Base-by-base conservation (phyloP, 345 rosid species). In the Salix arbutifolia region DNA sequence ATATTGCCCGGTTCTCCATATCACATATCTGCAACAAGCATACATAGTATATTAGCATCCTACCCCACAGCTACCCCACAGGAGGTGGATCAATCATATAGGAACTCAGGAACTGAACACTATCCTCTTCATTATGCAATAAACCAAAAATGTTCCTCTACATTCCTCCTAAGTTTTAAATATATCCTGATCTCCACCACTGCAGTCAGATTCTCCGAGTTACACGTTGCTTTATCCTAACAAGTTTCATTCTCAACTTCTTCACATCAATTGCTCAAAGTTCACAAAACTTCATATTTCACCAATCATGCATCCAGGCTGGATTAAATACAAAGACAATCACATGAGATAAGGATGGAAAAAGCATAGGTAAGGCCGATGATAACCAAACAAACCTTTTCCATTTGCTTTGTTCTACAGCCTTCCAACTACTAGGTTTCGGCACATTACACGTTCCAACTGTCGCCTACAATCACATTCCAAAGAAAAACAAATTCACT, bases 401-500 rank as follows among this genome's bases (percentile, higher is more conserved):
- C 99, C 99, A 96, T 83, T 96, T 96, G 87, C 91, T 87, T 84
- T 87, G 97, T 78, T 96, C 97, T 6, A 92, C 94, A 23, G 97
- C 97, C 74, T 88, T 96, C 99, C 99, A 96, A 13, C 91, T 81
- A 82, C 96, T 92, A 23, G 99, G 99, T 81, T 94, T 96, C 1
- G 97, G 85, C 46, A 85, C 80, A 73, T 89, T 92, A 85, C 99
- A 96, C 77, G 96, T 94, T 79, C 99, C 99, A 53, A 88, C 77
- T 28, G 90, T 89, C 70, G 99, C 99, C 99, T 94, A 94, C 79
- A 84, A 79, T 79, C 81, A 84, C 77, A 85, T 72, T 58, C 68
- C 68, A 65, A 31, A 65, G 17, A 65, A 3, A 6, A 65, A 31
- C 12, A 65, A 8, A 31, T 18, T 65, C 19, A 65, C n/a, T n/a